Percentiles rank a stretch among this genome's conserved stretches.
Conservation (phyloP, 148 eudicot genomes). For the Rhododendron henanense region DNA sequence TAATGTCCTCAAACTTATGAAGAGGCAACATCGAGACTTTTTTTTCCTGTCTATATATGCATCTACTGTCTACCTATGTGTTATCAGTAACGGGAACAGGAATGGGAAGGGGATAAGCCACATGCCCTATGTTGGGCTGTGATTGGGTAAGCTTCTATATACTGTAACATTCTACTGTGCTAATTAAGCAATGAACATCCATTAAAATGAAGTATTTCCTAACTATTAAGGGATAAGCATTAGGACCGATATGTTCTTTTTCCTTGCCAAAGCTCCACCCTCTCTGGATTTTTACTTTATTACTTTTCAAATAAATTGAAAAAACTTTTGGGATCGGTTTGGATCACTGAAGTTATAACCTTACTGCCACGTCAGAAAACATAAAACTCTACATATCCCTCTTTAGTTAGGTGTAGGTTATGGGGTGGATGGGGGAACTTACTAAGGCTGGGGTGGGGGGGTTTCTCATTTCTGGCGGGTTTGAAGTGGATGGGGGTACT, state of each 20-base stretch:
- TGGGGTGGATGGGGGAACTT: background rate
- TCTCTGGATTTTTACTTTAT: background rate
- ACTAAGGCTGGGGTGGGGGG: background rate
- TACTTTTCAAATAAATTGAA: background rate
- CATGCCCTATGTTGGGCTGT: background rate
- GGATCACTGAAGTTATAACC: background rate
- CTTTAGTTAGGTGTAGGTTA: no score
- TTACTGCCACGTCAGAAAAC: background rate
- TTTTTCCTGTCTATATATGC: background rate
- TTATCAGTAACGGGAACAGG: background rate
- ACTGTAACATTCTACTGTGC: background rate
- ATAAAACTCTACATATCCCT: no score
- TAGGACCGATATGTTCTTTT: background rate
- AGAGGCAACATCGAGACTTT: background rate
- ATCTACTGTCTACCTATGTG: background rate
- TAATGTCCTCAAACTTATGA: background rate
- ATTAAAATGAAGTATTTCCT: background rate
- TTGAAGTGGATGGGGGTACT: background rate
- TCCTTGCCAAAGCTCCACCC: background rate
- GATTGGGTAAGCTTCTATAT: background rate
- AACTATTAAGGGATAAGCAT: background rate
- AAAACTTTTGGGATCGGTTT: background rate
- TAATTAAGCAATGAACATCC: background rate
- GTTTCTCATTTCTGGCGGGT: background rate
- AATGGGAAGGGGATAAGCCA: background rate